These are phyloP conservation scores for Diplodia scrobiculata DNA, from an alignment of 2,329 filamentous ascomycete genomes.

Conservation along the genomic window DNA sequence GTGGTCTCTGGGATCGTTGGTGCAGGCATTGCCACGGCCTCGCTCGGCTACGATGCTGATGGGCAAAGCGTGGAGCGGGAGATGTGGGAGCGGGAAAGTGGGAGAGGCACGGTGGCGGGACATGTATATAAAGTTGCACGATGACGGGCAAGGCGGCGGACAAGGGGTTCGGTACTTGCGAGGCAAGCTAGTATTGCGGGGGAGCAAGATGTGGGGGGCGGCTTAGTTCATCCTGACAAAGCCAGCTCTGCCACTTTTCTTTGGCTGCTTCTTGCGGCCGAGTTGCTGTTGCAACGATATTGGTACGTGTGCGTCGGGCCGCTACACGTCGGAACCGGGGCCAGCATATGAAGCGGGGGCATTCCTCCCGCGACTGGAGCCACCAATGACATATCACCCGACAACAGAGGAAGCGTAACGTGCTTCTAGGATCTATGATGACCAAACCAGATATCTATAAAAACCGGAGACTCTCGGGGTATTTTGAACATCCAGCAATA, in stretches of 20 bases:
- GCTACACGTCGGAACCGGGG: not conserved
- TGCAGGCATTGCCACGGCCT: constrained; percentile 33
- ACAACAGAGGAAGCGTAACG: not conserved
- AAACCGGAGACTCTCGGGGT: constrained; percentile 7
- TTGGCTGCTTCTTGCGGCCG: not conserved
- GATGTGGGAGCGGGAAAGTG: not conserved
- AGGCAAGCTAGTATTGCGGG: constrained; percentile 12
- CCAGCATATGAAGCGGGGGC: not conserved
- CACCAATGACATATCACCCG: not conserved
- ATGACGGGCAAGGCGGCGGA: not conserved
- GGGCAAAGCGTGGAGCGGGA: not conserved
- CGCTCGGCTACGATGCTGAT: not conserved
- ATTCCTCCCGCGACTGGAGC: not conserved
- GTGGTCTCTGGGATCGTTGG: constrained; percentile 36
- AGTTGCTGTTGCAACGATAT: not conserved
- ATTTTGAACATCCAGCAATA: constrained; percentile 7
- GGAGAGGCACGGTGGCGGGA: not conserved
- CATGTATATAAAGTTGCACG: not conserved
- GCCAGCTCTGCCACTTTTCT: not conserved
- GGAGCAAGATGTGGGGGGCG: constrained; percentile 1
- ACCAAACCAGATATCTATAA: not conserved
- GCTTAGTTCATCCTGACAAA: constrained; percentile 22
- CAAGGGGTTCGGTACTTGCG: constrained; percentile 3
- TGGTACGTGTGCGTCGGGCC: not conserved
- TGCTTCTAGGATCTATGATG: not conserved